phyloP scores from a whole-genome alignment of 176 grass and related monocot genomes.

The Cenchrus purpureus region DNA sequence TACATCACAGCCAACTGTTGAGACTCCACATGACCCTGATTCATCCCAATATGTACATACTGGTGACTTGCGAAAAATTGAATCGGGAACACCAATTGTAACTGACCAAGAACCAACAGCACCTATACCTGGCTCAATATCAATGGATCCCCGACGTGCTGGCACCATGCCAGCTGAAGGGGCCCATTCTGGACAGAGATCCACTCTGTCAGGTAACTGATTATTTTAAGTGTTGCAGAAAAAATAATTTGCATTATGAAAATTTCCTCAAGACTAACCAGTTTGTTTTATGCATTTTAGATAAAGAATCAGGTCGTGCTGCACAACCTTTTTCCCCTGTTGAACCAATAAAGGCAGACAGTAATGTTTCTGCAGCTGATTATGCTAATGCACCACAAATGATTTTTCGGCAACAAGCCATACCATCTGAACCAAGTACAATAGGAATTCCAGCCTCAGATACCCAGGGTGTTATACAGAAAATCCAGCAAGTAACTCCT shows the following conservation, averaged over 20 bases:
- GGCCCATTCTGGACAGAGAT: neutral
- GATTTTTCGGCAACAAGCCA: slow-evolving; percentile 29
- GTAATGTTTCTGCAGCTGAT: slow-evolving; percentile 8
- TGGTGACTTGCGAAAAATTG: neutral
- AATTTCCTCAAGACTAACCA: slow-evolving; percentile 2
- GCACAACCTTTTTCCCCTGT: neutral
- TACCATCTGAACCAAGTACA: slow-evolving; percentile 24
- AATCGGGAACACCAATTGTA: slow-evolving; percentile 2
- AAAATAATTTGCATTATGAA: slow-evolving; percentile 22
- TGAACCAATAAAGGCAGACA: slow-evolving; percentile 33
- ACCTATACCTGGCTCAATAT: neutral
- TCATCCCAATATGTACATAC: neutral
- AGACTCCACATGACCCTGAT: slow-evolving; percentile 9
- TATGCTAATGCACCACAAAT: neutral
- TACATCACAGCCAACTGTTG: slow-evolving; percentile 30
- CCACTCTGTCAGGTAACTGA: slow-evolving; percentile 17
- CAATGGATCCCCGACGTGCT: neutral
- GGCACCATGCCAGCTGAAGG: neutral
- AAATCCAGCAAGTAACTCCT: neutral
- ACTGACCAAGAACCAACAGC: neutral
- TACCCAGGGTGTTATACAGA: neutral
- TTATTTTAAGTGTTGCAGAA: slow-evolving; percentile 11
- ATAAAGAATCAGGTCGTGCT: slow-evolving; percentile 1
- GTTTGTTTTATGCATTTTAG: slow-evolving; percentile 34
- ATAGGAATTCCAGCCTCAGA: slow-evolving; percentile 20